Evolutionary conservation across 2,329 filamentous ascomycete species (phyloP).

Genomic region (Botrytis squamosa): DNA sequence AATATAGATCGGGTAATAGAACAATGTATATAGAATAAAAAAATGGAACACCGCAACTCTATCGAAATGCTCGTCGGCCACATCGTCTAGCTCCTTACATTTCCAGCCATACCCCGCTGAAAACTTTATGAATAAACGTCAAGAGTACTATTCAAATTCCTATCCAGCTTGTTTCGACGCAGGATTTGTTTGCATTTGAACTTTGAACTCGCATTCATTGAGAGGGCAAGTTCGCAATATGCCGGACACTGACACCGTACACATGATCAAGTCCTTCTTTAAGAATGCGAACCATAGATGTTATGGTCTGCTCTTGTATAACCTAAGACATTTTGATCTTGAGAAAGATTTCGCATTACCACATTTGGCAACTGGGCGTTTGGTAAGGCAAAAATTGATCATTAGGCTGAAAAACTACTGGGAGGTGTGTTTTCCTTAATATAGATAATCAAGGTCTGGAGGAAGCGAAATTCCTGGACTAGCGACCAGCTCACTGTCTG

Average conservation of each 20-base stretch:
- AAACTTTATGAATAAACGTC: background rate
- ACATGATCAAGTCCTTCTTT: background rate
- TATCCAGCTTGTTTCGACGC: background rate
- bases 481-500: too few species aligned
- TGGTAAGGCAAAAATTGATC: too few species aligned
- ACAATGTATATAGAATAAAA: background rate
- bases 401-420: too few species aligned
- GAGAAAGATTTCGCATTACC: too few species aligned
- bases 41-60: background rate
- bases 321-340: too few species aligned
- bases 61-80: background rate
- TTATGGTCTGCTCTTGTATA: background rate
- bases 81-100: background rate
- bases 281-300: background rate
- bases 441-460: too few species aligned
- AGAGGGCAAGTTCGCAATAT: background rate
- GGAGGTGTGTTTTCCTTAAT: too few species aligned
- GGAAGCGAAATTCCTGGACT: too few species aligned
- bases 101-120: background rate
- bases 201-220: background rate
- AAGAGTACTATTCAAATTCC: background rate
- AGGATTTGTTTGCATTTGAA: background rate
- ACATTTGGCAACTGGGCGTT: too few species aligned
- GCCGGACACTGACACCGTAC: background rate
- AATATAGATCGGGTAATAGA: background rate